These are phyloP conservation scores for Yamadazyma dushanensis DNA, from an alignment of 1,139 yeast genomes.

Conservation along the genomic window DNA sequence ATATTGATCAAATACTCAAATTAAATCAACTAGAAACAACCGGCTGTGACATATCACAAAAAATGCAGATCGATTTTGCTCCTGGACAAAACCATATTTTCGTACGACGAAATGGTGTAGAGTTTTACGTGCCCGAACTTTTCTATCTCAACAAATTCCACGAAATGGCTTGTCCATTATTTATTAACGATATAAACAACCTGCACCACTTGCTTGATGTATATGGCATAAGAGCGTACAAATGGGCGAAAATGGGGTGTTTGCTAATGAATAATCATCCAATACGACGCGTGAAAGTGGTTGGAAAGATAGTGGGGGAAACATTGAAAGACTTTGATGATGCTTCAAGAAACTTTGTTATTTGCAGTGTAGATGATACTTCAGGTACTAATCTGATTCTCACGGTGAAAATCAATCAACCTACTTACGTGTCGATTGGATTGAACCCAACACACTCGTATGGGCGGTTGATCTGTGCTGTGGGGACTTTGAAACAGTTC, in stretches of 20 bases:
- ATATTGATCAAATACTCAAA: neutral
- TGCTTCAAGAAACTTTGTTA: conserved; percentile 9
- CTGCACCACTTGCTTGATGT: conserved; percentile 9
- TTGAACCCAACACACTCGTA: conserved; percentile 11
- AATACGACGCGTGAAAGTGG: conserved; percentile 10
- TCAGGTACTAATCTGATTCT: conserved; percentile 18
- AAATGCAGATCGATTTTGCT: conserved; percentile 15
- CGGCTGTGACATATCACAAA: neutral
- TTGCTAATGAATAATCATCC: conserved; percentile 20
- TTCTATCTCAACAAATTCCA: conserved; percentile 17
- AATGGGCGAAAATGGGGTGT: conserved; percentile 8
- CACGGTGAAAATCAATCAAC: conserved; percentile 9
- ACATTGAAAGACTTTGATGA: conserved; percentile 9
- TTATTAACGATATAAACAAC: conserved; percentile 17
- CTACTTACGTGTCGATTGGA: conserved; percentile 11
- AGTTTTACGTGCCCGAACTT: conserved; percentile 19
- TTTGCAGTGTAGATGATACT: conserved; percentile 18
- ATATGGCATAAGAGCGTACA: conserved; percentile 16
- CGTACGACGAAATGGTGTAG: conserved; percentile 12
- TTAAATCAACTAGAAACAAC: neutral
- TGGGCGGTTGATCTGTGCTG: conserved; percentile 15
- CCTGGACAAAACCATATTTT: conserved; percentile 19
- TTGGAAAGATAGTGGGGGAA: conserved; percentile 16
- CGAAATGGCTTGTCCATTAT: conserved; percentile 11
- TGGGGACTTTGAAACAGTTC: conserved; percentile 11